Conservation (phyloP, 768 basidiomycete species). For the Lactarius hatsudake region DNA sequence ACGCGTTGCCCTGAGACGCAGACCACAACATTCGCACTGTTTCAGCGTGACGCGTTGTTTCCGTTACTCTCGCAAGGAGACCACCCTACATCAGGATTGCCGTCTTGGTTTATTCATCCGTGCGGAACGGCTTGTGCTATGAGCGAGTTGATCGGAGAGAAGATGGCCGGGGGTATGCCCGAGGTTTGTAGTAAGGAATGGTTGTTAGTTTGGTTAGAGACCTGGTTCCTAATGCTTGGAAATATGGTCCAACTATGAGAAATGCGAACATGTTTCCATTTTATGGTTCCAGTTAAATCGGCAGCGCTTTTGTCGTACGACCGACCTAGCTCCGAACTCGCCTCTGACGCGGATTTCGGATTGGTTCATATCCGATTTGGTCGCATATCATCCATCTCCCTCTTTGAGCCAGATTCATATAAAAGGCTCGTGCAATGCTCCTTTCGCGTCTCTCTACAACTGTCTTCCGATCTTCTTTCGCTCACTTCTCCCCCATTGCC, state of each 20-base stretch:
- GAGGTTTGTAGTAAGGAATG: conserved; percentile 31
- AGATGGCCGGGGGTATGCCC: conserved; percentile 32
- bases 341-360: conserved; percentile 28
- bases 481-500: conserved; percentile 33
- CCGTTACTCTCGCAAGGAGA: conserved; percentile 85
- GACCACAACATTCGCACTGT: conserved; percentile 53
- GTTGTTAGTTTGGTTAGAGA: conserved; percentile 53
- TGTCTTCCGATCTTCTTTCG: conserved; percentile 38
- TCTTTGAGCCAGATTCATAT: neutral
- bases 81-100: conserved; percentile 71
- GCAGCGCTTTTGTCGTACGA: conserved; percentile 27
- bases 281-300: conserved; percentile 16
- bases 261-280: conserved; percentile 3
- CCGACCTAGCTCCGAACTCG: conserved; percentile 17
- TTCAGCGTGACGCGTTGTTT: conserved; percentile 51
- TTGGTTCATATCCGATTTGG: conserved; percentile 27
- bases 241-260: conserved; percentile 55
- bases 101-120: conserved; percentile 87
- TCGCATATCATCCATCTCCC: conserved; percentile 22
- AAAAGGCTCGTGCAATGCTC: conserved; percentile 14
- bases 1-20: conserved; percentile 44
- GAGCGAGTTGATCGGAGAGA: conserved; percentile 61
- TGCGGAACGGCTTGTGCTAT: conserved; percentile 72
- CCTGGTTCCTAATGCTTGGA: conserved; percentile 77
- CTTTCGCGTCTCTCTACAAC: conserved; percentile 39